These are phyloP conservation scores for Zoysia pacifica DNA, from an alignment of 176 grass and related monocot species.

Conservation along the genomic window DNA sequence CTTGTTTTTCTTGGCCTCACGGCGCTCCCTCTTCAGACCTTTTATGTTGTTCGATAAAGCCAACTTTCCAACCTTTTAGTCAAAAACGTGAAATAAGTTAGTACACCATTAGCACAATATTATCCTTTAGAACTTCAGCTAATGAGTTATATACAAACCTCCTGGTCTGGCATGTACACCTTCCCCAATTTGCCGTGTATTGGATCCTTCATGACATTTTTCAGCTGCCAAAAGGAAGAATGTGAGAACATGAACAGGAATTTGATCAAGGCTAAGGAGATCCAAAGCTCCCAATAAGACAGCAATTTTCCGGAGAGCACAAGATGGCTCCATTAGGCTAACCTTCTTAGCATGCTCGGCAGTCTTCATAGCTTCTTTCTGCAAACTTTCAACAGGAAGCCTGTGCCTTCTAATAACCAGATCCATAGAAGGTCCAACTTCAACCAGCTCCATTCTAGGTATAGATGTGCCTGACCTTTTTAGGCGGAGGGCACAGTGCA, in stretches of 20 bases:
- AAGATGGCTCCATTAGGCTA: slow-evolving; percentile 12
- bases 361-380: slow-evolving; percentile 87
- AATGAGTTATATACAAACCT: slow-evolving; percentile 41
- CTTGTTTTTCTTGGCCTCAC: slow-evolving; percentile 79
- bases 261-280: neutral
- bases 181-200: slow-evolving; percentile 62
- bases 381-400: slow-evolving; percentile 63
- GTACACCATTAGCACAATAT: neutral
- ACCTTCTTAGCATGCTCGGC: slow-evolving; percentile 69
- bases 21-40: slow-evolving; percentile 83
- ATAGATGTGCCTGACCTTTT: slow-evolving; percentile 81
- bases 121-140: neutral
- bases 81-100: slow-evolving; percentile 26
- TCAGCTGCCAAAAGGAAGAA: slow-evolving; percentile 53
- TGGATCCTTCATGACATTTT: slow-evolving; percentile 70
- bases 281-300: neutral
- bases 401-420: slow-evolving; percentile 66
- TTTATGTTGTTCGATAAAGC: slow-evolving; percentile 55
- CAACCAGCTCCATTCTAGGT: slow-evolving; percentile 91
- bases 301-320: neutral
- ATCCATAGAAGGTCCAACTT: slow-evolving; percentile 95
- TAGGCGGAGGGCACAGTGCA: slow-evolving; percentile 79
- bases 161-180: slow-evolving; percentile 83
- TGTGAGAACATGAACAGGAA: slow-evolving; percentile 3
- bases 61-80: slow-evolving; percentile 64